phyloP scores from a whole-genome alignment of 1,284 basidiomycete genomes.

The Boletus smithii region DNA sequence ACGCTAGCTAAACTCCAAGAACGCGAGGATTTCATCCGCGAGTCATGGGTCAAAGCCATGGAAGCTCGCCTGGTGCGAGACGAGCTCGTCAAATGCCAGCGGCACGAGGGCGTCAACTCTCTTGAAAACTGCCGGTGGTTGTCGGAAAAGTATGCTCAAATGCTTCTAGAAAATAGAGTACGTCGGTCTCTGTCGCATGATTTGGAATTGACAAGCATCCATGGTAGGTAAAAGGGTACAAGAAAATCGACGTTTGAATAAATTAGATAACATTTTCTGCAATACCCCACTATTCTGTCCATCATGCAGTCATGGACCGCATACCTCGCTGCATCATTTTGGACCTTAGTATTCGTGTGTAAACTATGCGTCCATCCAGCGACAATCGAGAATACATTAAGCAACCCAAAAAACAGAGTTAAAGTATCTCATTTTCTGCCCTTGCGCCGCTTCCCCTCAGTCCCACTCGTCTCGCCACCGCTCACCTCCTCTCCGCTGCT shows the following conservation, averaged over 20 bases:
- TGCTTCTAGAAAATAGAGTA: constrained; percentile 86
- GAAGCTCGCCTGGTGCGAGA: constrained; percentile 87
- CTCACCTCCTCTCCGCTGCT: constrained; percentile 70
- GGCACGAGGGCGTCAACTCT: constrained; percentile 88
- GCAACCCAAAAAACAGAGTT: neutral
- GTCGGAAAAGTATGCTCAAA: constrained; percentile 78
- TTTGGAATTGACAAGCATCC: constrained; percentile 6
- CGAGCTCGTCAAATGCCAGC: constrained; percentile 90
- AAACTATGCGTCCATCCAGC: constrained; percentile 10
- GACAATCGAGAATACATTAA: constrained; percentile 1
- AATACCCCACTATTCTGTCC: neutral
- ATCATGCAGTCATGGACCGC: neutral
- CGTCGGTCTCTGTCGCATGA: constrained; percentile 28
- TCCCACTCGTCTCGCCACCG: constrained; percentile 53
- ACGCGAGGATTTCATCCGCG: constrained; percentile 80
- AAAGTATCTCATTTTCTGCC: constrained; percentile 48
- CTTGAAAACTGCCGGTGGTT: constrained; percentile 87
- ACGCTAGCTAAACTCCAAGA: constrained; percentile 55
- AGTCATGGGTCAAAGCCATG: constrained; percentile 95
- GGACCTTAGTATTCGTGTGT: constrained; percentile 1
- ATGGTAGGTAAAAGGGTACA: constrained; percentile 53
- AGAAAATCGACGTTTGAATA: constrained; percentile 41
- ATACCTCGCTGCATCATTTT: neutral
- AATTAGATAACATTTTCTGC: neutral
- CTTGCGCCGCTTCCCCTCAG: constrained; percentile 58